Evolutionary conservation across 2,329 filamentous ascomycete species (phyloP), one percentile per base, ranked within the genome.

Genomic region (Ophiocordyceps polyrhachis-furcata): DNA sequence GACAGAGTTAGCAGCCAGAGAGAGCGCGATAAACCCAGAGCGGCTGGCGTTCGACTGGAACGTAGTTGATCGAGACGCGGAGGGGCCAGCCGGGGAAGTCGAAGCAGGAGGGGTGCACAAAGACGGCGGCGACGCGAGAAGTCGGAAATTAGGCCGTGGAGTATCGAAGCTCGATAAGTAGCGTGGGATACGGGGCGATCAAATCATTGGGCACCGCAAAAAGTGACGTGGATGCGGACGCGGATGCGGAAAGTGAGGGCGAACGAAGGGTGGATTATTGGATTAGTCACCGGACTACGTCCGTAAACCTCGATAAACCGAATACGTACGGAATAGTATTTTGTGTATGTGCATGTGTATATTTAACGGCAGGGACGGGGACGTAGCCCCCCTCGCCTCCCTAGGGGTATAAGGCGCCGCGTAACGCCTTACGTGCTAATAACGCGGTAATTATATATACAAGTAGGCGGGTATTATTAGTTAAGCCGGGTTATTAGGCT

Each of bases 221-320:
- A 23, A 37, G 43, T 35, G 40, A 46, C 42, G 43, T 38, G 40
- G 40, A 40, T 41, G 43, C 35, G 44, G 41, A 45, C 40, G 45
- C 42, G 43, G 45, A 44, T 44, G 45, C 35, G 40, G 48, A 46
- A 46, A n/a, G 49, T 46, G 47, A 47, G 48, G 49, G 46, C 45
- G 48, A 48, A 45, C 46, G 46, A 44, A 45, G 46, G 47, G 49
- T 43, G 44, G 51, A 49, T 49, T 46, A 46, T 52, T 55, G 53
- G 31, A n/a, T 37, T 37, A 37, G 32, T 37, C 32, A 37, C n/a
- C 31, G n/a, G n/a, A n/a, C n/a, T n/a, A n/a, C n/a, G n/a, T n/a
- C n/a, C n/a, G n/a, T n/a, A n/a, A n/a, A n/a, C n/a, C n/a, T n/a
- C n/a, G n/a, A n/a, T n/a, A n/a, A n/a, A n/a, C n/a, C n/a, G n/a